Conservation (phyloP, 1,284 basidiomycete genomes). For the Ustilago lituana region DNA sequence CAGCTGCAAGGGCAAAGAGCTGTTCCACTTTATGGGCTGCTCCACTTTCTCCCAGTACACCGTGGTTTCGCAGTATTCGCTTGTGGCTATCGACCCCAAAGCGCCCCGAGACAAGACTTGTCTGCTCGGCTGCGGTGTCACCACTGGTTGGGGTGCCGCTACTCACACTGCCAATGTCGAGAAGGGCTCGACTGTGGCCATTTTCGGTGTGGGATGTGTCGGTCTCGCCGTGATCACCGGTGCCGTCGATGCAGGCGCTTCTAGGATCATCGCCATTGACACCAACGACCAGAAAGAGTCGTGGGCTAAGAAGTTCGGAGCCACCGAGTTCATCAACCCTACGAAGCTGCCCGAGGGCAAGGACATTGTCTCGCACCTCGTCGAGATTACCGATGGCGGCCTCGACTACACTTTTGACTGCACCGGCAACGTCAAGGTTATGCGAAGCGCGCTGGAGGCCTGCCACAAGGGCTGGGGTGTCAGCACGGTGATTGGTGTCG, state of each 20-base stretch:
- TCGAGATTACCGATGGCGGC: constrained; percentile 95
- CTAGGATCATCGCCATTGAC: constrained; percentile 91
- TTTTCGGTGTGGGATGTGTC: constrained; percentile 96
- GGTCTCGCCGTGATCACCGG: constrained; percentile 84
- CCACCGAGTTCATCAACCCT: constrained; percentile 96
- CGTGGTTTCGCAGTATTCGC: constrained; percentile 95
- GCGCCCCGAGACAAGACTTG: constrained; percentile 95
- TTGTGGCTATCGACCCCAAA: constrained; percentile 84
- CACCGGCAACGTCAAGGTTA: constrained; percentile 94
- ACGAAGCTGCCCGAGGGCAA: constrained; percentile 72
- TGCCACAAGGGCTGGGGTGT: constrained; percentile 91
- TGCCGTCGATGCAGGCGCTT: constrained; percentile 79
- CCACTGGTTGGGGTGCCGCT: constrained; percentile 93
- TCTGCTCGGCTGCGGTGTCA: constrained; percentile 92
- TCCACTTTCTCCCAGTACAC: constrained; percentile 99
- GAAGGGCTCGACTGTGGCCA: constrained; percentile 81
- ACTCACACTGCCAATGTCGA: constrained; percentile 71
- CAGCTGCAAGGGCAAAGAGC: constrained; percentile 84
- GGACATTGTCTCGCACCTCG: constrained; percentile 84
- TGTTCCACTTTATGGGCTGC: constrained; percentile 97
- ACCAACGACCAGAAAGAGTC: constrained; percentile 80
- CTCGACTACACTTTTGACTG: constrained; percentile 95
- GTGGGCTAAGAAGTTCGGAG: constrained; percentile 93
- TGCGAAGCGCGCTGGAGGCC: constrained; percentile 93
- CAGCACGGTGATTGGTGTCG: constrained; percentile 83